Conservation (phyloP, 2,329 filamentous ascomycete genomes). For the Colletotrichum sidae region DNA sequence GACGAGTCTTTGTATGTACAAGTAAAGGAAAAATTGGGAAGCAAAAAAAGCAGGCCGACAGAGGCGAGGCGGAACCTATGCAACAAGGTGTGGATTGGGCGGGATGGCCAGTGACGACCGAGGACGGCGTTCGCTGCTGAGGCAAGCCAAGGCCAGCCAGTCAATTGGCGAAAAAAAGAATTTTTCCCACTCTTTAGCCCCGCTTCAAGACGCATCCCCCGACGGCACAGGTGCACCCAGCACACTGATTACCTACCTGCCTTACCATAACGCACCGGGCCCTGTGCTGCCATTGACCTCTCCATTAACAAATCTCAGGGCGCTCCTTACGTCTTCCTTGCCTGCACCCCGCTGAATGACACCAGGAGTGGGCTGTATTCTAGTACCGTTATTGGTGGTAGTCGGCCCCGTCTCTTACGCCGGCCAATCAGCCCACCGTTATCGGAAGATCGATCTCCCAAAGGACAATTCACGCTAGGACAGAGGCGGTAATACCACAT, state of each 20-base stretch:
- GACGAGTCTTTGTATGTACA: conserved; percentile 15
- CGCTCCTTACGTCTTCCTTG: conserved; percentile 26
- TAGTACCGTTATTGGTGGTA: conserved; percentile 9
- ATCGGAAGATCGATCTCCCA: conserved; percentile 36
- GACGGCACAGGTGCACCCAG: background rate
- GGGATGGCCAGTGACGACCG: conserved; percentile 37
- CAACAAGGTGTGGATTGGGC: conserved; percentile 37
- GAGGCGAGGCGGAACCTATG: conserved; percentile 30
- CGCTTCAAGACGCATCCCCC: conserved; percentile 32
- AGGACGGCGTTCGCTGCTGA: conserved; percentile 34
- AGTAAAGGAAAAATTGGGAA: conserved; percentile 18
- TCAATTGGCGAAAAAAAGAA: conserved; percentile 32
- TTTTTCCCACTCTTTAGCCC: conserved; percentile 36
- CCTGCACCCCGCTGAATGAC: conserved; percentile 34
- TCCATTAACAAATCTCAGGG: conserved; percentile 25
- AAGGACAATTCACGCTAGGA: conserved; percentile 5
- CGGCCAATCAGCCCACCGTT: conserved; percentile 34
- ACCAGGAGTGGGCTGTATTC: conserved; percentile 28
- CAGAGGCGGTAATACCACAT: conserved; percentile 28
- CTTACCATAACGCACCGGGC: background rate
- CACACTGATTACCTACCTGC: too few species aligned
- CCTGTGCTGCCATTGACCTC: conserved; percentile 28
- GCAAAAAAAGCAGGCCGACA: conserved; percentile 18
- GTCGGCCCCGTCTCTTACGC: background rate
- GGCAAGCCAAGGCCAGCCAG: conserved; percentile 14